phyloP scores from a whole-genome alignment of 2,329 filamentous ascomycete genomes.

The Colletotrichum tamarilloi region DNA sequence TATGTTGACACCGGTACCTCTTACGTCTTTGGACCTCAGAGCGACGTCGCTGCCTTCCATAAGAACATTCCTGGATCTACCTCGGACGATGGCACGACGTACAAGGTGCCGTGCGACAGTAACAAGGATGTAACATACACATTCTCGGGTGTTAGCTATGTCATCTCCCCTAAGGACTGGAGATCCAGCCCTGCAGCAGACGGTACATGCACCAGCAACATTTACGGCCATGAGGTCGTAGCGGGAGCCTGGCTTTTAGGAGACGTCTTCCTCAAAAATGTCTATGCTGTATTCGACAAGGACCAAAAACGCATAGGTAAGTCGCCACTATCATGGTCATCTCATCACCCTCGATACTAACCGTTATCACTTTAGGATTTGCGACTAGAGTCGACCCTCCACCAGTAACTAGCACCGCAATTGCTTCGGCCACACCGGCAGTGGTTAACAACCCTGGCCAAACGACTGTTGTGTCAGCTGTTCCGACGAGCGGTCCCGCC shows the following conservation, averaged over 20 bases:
- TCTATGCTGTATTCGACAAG: constrained; percentile 86
- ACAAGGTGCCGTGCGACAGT: constrained; percentile 78
- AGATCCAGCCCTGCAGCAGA: constrained; percentile 58
- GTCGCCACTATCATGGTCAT: constrained; percentile 35
- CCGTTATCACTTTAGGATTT: constrained; percentile 45
- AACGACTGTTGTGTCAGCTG: constrained; percentile 21
- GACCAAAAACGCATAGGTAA: constrained; percentile 74
- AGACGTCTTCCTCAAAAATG: constrained; percentile 89
- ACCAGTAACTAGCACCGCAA: constrained; percentile 32
- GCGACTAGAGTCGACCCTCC: constrained; percentile 45
- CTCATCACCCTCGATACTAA: not conserved
- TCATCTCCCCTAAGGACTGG: constrained; percentile 78
- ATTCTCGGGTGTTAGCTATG: constrained; percentile 76
- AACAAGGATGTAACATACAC: constrained; percentile 69
- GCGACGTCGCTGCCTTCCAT: constrained; percentile 74
- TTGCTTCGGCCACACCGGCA: constrained; percentile 6
- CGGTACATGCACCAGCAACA: constrained; percentile 74
- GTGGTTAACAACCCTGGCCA: constrained; percentile 24
- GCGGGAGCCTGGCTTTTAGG: constrained; percentile 81
- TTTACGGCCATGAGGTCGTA: constrained; percentile 78
- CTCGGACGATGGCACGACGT: constrained; percentile 70
- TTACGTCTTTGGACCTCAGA: constrained; percentile 77
- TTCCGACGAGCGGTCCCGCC: constrained; percentile 29
- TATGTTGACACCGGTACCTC: constrained; percentile 89
- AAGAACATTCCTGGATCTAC: constrained; percentile 71